Percentiles rank a stretch among this genome's conserved stretches.
phyloP scores from a whole-genome alignment of 1,284 basidiomycete species.

The Melampsora americana region DNA sequence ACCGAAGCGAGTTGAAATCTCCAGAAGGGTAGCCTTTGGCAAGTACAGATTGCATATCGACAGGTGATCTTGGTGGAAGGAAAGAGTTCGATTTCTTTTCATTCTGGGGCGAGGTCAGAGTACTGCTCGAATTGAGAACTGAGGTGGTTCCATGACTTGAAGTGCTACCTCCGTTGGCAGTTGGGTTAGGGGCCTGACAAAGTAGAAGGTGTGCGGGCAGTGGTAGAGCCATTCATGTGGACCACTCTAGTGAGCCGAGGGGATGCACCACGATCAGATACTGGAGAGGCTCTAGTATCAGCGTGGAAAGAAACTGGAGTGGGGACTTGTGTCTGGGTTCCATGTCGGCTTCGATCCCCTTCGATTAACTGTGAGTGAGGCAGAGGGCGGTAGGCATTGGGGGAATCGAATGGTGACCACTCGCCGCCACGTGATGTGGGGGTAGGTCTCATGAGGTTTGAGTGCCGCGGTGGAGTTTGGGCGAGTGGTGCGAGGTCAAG shows the following conservation, averaged over 20 bases:
- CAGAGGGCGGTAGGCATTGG: constrained; percentile 61
- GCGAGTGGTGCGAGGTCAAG: constrained; percentile 85
- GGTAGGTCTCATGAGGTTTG: constrained; percentile 61
- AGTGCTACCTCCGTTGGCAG: neutral
- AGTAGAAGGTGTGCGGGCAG: neutral
- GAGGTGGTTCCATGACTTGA: neutral
- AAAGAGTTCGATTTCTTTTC: constrained; percentile 28
- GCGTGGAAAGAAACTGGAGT: constrained; percentile 54
- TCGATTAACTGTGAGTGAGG: constrained; percentile 59
- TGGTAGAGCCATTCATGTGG: constrained; percentile 22
- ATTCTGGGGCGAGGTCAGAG: constrained; percentile 19
- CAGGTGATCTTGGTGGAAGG: constrained; percentile 21
- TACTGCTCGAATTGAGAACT: neutral
- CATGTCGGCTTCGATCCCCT: constrained; percentile 67
- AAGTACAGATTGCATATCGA: constrained; percentile 8
- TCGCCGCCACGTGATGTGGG: constrained; percentile 65
- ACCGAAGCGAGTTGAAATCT: constrained; percentile 22
- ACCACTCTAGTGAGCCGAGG: constrained; percentile 29
- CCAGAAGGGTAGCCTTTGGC: constrained; percentile 16
- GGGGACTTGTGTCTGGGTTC: constrained; percentile 57
- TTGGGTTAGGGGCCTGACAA: constrained; percentile 7
- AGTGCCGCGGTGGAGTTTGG: constrained; percentile 69
- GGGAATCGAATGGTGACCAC: constrained; percentile 78
- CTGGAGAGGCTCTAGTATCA: constrained; percentile 42
- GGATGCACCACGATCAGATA: constrained; percentile 38